These are phyloP conservation scores for Penicillium pulvis DNA, from an alignment of 495 filamentous ascomycete species.

Conservation along the genomic window DNA sequence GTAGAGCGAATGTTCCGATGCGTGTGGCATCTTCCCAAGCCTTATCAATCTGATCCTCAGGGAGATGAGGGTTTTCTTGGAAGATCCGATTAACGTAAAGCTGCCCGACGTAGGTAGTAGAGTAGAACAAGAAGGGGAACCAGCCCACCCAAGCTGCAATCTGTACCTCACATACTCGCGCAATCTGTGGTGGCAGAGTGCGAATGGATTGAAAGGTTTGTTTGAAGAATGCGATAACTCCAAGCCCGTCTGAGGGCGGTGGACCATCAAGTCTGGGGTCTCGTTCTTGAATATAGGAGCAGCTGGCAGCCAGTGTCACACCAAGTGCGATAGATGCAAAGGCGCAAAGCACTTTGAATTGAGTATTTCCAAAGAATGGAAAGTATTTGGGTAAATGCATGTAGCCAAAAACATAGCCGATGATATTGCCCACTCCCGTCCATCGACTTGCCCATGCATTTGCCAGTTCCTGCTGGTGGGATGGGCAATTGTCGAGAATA, in stretches of 20 bases:
- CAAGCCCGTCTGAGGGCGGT: slow-evolving; percentile 55
- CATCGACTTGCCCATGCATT: slow-evolving; percentile 86
- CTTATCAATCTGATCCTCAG: slow-evolving; percentile 68
- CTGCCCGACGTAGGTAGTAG: slow-evolving; percentile 87
- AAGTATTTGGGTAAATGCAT: slow-evolving; percentile 69
- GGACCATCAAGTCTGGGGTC: slow-evolving; percentile 74
- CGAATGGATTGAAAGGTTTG: slow-evolving; percentile 74
- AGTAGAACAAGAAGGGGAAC: slow-evolving; percentile 95
- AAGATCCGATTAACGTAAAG: slow-evolving; percentile 84
- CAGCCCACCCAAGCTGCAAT: slow-evolving; percentile 92
- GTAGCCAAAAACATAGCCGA: slow-evolving; percentile 82
- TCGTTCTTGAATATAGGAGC: slow-evolving; percentile 67
- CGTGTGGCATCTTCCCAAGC: slow-evolving; percentile 83
- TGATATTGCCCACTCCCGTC: slow-evolving; percentile 81
- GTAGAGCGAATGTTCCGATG: slow-evolving; percentile 77
- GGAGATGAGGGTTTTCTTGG: slow-evolving; percentile 71
- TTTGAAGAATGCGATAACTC: slow-evolving; percentile 76
- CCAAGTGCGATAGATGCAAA: slow-evolving; percentile 73
- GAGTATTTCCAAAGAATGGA: slow-evolving; percentile 77
- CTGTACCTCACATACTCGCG: slow-evolving; percentile 82
- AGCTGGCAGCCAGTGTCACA: slow-evolving; percentile 67
- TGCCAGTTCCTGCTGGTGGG: slow-evolving; percentile 85
- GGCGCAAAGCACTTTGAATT: slow-evolving; percentile 87
- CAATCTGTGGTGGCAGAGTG: slow-evolving; percentile 75
- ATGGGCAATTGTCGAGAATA: slow-evolving; percentile 85